Base-by-base conservation (phyloP, 2,329 filamentous ascomycete species). In the Xylariaceae sp. region DNA sequence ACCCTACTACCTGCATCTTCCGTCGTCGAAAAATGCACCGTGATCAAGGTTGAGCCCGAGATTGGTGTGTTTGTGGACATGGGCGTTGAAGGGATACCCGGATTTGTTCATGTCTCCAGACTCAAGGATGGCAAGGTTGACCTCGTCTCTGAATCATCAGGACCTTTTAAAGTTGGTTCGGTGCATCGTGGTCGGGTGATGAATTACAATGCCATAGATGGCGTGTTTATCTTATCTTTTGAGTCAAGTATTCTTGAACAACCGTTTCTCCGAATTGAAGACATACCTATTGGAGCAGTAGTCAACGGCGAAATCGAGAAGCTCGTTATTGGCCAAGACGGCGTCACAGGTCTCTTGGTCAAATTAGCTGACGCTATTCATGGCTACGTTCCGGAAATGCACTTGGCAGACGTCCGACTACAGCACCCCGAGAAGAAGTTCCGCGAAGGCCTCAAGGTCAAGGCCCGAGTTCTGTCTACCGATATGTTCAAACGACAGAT, bases 401-500 rank as follows among this genome's bases (percentile, higher is more conserved):
- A 98, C 63, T 75, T 98, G 57, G 85, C 93, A 37, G 94, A 98
- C 64, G 79, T 93, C 12, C 82, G 82, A 49, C 74, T 98, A 20
- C 87, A 93, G 61, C 87, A 96, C 59, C 93, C 93, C 0, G 93
- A 98, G 67, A 94, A 92, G 73, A 97, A 96, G 64, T 98, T 96
- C 68, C 81, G 86, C 49, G 88, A 92, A 64, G 90, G 90, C 1
- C 80, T 88, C 66, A 80, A 85, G 42, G 83, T 98, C 52, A 95
- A 88, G 56, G 86, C 87, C 17, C 80, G 92, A 49, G 88, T 98
- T 21, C 70, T 98, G 22, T 94, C 89, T 1, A 85, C 83, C 14
- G 82, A 96, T 58, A 67, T 80, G 2, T 76, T 79, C 40, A 92
- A 85, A 68, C 83, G 84, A 47, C 85, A 90, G 61, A 77, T 97